Evolutionary conservation across 164 flowering plant genomes (phyloP).

Genomic region (Vitis vinifera): DNA sequence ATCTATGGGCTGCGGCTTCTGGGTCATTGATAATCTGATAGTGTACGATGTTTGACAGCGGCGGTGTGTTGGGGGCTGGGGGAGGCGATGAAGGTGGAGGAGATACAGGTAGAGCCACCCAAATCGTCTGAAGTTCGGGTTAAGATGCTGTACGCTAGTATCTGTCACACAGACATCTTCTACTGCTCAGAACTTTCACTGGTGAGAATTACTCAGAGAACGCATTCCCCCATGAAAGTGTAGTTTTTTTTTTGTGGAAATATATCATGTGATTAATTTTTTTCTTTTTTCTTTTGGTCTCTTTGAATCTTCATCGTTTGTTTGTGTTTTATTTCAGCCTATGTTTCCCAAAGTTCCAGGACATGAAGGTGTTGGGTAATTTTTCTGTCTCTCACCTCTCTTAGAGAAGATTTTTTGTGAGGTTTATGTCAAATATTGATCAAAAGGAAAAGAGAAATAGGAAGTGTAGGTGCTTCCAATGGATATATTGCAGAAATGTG

Average conservation of each 20-base stretch:
- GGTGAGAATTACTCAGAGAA: not conserved
- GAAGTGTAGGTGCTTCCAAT: too few relatives aligned
- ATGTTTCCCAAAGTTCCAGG: slow-evolving; percentile 47
- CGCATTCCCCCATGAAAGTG: too few relatives aligned
- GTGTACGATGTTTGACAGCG: slow-evolving; percentile 16
- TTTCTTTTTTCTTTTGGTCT: not conserved
- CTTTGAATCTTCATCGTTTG: too few relatives aligned
- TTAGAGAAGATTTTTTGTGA: too few relatives aligned
- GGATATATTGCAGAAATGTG: too few relatives aligned
- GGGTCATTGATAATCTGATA: too few relatives aligned
- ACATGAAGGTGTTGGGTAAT: slow-evolving; percentile 65
- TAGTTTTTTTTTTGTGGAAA: not conserved
- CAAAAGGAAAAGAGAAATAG: too few relatives aligned
- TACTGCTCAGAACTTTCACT: slow-evolving; percentile 16
- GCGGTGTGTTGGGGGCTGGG: slow-evolving; percentile 36
- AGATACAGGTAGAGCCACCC: slow-evolving; percentile 41
- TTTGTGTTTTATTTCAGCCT: slow-evolving; percentile 22
- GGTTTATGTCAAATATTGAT: too few relatives aligned
- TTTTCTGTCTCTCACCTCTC: too few relatives aligned
- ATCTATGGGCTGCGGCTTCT: too few relatives aligned
- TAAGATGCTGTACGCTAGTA: slow-evolving; percentile 47
- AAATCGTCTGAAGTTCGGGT: slow-evolving; percentile 41
- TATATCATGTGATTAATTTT: not conserved
- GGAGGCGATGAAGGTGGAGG: slow-evolving; percentile 18
- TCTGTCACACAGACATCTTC: slow-evolving; percentile 49